These are phyloP conservation scores for Polyporus tsugae DNA, from an alignment of 1,284 basidiomycete species.

Conservation along the genomic window DNA sequence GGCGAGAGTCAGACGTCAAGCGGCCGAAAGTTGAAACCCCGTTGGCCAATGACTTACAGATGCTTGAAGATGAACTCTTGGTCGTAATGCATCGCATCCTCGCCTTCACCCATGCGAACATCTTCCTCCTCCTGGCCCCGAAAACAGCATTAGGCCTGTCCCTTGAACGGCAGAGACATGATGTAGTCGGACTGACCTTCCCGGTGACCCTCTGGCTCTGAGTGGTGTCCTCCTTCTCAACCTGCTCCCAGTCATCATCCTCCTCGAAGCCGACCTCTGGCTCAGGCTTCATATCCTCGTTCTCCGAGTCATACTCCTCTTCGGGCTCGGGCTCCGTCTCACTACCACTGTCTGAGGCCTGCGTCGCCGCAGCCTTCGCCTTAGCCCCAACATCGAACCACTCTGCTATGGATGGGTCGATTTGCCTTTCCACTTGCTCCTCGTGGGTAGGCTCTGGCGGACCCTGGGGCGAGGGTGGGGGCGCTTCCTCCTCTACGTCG, in stretches of 20 bases:
- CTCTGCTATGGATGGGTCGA: conserved; percentile 60
- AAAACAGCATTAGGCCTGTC: neutral
- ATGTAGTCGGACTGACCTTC: conserved; percentile 12
- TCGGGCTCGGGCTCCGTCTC: conserved; percentile 71
- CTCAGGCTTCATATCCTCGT: conserved; percentile 47
- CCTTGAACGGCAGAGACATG: no score
- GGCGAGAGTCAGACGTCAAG: neutral
- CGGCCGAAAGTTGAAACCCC: neutral
- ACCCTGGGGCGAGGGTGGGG: conserved; percentile 21
- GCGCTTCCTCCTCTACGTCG: conserved; percentile 37
- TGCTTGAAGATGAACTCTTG: conserved; percentile 79
- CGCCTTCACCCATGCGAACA: conserved; percentile 70
- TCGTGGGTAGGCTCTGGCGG: conserved; percentile 35
- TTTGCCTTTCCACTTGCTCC: conserved; percentile 34
- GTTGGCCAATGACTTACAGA: conserved; percentile 56
- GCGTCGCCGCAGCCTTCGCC: conserved; percentile 28
- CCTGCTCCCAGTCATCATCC: conserved; percentile 31
- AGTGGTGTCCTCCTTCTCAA: conserved; percentile 16
- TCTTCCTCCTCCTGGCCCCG: conserved; percentile 25
- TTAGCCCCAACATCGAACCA: conserved; percentile 64
- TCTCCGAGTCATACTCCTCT: conserved; percentile 57
- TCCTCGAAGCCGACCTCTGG: conserved; percentile 28
- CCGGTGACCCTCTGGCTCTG: neutral
- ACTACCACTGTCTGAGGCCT: conserved; percentile 59
- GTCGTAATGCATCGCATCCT: conserved; percentile 78